Evolutionary conservation across 805 yeast species (phyloP).

Genomic region (Cyberlindnera japonica): DNA sequence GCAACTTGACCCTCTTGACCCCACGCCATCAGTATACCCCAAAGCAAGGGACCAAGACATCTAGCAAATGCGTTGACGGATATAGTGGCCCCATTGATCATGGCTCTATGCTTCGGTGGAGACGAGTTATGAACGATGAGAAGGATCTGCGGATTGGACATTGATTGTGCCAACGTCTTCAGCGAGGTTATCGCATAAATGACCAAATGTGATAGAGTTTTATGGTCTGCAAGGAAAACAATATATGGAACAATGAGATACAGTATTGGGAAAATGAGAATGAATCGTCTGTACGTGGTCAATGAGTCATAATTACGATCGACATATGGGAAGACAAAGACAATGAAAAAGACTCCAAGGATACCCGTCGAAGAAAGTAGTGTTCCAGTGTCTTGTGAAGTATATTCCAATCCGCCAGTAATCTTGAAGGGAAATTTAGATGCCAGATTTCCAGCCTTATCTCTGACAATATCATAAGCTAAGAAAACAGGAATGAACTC

Average conservation of each 20-base stretch:
- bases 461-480: constrained; percentile 35
- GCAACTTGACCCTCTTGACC: constrained; percentile 30
- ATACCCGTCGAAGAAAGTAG: constrained; percentile 51
- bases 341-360: constrained; percentile 46
- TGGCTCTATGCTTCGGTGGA: constrained; percentile 50
- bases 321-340: constrained; percentile 48
- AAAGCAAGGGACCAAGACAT: constrained; percentile 51
- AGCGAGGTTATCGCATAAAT: constrained; percentile 29
- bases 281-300: constrained; percentile 38
- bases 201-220: constrained; percentile 6
- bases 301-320: constrained; percentile 47
- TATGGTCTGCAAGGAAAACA: constrained; percentile 36
- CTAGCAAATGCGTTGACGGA: constrained; percentile 52
- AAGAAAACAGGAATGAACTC: constrained; percentile 56
- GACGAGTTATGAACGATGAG: constrained; percentile 54
- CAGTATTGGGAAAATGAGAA: constrained; percentile 40
- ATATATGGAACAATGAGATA: constrained; percentile 46
- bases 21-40: constrained; percentile 47
- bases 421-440: constrained; percentile 46
- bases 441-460: constrained; percentile 22
- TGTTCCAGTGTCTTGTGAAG: constrained; percentile 45
- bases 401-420: constrained; percentile 50
- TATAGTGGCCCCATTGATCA: constrained; percentile 55
- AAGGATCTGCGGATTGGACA: constrained; percentile 50
- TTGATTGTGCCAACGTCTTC: constrained; percentile 40